Base-by-base conservation (phyloP, 345 rosid species). In the Reutealis trisperma region DNA sequence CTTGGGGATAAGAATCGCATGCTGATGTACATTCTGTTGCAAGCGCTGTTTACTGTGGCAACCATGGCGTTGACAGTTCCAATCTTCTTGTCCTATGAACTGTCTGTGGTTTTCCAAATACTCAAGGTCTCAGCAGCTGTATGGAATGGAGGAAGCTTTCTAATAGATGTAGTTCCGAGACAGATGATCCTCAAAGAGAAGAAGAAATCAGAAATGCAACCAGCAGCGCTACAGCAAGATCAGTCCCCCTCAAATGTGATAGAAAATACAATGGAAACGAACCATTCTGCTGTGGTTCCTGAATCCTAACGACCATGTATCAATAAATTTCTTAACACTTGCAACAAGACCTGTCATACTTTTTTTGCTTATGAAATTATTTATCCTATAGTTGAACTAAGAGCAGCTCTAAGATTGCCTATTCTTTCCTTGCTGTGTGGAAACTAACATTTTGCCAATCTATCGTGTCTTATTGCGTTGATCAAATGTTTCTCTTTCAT, bases 121-220 rank as follows among this genome's bases (percentile, higher is more conserved):
- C 90, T 95, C 15, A 95, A 93, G 89, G 84, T 95, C 60, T 93
- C 99, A 0, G 98, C 99, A 6, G 81, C 99, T 0, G 89, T 91
- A 13, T 95, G 97, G 97, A 95, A 93, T 72, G 99, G 99, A 21
- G 99, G 93, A 60, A 93, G 91, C 89, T 95, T 95, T 73, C 87
- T 93, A 65, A 78, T 95, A 45, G 99, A 92, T 63, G 98, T 92
- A 62, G 85, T 93, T 98, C 98, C 99, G 0, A 85, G 88, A 63
- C 97, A 93, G 91, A 94, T 89, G 77, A 93, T 93, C 37, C 89
- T 86, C 74, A 93, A 95, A 81, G 93, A 93, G 87, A 86, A 89
- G 78, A 93, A 87, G 77, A 90, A 86, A 79, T 71, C 87, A 8
- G 92, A 85, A 76, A 84, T 62, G 71, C 71, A 32, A 61, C 63